Evolutionary conservation across 1,284 basidiomycete species (phyloP).

Genomic region (Naganishia liquefaciens): DNA sequence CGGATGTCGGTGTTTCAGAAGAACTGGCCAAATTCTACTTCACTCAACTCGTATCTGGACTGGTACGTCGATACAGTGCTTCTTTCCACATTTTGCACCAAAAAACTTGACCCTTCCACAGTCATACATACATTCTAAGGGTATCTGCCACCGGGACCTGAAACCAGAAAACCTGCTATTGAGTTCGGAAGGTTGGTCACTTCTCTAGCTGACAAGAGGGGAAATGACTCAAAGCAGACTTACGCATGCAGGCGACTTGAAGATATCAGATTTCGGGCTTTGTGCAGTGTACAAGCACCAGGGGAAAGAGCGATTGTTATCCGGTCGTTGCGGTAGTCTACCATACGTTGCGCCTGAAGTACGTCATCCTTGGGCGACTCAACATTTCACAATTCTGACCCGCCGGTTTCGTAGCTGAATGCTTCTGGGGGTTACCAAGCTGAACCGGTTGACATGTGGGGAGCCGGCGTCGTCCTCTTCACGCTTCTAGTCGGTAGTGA

Average conservation of each 20-base stretch:
- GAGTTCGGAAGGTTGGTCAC: constrained; percentile 65
- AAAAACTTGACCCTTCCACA: constrained; percentile 46
- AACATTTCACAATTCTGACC: neutral
- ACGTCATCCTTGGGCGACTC: constrained; percentile 34
- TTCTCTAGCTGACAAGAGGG: neutral
- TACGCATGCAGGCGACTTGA: constrained; percentile 59
- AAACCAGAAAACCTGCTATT: constrained; percentile 94
- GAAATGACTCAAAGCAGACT: neutral
- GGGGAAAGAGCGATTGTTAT: constrained; percentile 74
- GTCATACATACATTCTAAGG: constrained; percentile 81
- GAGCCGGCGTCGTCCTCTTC: constrained; percentile 92
- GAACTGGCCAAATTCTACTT: constrained; percentile 92
- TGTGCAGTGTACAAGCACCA: constrained; percentile 90
- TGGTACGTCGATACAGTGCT: constrained; percentile 48
- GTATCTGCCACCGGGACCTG: constrained; percentile 92
- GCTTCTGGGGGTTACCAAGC: constrained; percentile 68
- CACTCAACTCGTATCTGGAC: constrained; percentile 78
- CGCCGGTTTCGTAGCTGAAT: constrained; percentile 39
- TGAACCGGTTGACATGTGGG: constrained; percentile 94
- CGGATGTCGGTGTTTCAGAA: constrained; percentile 82
- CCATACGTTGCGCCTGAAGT: constrained; percentile 96
- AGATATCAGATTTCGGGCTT: constrained; percentile 94
- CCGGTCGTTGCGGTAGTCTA: constrained; percentile 85
- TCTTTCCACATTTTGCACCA: constrained; percentile 49
- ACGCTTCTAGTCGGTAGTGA: constrained; percentile 87